A percentile compares a stretch with the other conserved stretches of the same genome.
These are phyloP conservation scores for Clavariopsis aquatica DNA, from an alignment of 495 filamentous ascomycete species.

Conservation along the genomic window DNA sequence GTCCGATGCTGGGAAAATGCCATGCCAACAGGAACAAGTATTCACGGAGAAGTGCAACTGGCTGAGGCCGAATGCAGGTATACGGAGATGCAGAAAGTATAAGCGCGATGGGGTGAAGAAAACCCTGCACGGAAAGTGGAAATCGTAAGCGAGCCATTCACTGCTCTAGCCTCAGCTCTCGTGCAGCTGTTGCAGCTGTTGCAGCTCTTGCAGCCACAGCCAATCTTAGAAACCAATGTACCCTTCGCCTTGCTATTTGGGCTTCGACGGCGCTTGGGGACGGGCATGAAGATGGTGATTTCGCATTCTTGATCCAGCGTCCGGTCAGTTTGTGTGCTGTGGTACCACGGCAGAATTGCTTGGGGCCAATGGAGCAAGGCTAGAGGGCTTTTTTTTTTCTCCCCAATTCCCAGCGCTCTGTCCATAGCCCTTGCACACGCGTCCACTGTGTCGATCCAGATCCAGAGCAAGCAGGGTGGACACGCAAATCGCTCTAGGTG, in stretches of 20 bases:
- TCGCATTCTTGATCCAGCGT: conserved; percentile 8
- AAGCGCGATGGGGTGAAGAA: not conserved
- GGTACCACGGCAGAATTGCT: conserved; percentile 14
- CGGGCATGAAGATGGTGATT: conserved; percentile 23
- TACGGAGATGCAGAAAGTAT: not conserved
- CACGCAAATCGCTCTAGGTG: conserved; percentile 9
- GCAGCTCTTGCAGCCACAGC: conserved; percentile 9
- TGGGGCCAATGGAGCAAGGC: conserved; percentile 9
- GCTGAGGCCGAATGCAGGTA: not conserved
- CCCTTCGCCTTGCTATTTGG: conserved; percentile 27
- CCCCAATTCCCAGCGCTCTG: too few relatives aligned
- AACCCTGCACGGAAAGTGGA: not conserved
- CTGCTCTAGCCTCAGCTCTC: conserved; percentile 31
- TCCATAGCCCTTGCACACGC: conserved; percentile 7
- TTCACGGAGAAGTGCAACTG: conserved; percentile 7
- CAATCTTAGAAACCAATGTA: conserved; percentile 1
- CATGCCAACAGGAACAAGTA: not conserved
- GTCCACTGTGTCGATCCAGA: conserved; percentile 27
- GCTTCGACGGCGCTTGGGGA: conserved; percentile 28
- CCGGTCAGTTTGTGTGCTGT: conserved; percentile 23
- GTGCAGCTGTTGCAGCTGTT: too few relatives aligned
- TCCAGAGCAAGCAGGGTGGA: conserved; percentile 25
- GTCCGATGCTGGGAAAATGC: not conserved
- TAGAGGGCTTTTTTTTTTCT: conserved; percentile 25
- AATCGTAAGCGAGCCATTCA: conserved; percentile 28